Percentiles rank a stretch among this genome's conserved stretches.
Evolutionary conservation across 306 rosid species (phyloP).

Genomic region (Betula pendula): DNA sequence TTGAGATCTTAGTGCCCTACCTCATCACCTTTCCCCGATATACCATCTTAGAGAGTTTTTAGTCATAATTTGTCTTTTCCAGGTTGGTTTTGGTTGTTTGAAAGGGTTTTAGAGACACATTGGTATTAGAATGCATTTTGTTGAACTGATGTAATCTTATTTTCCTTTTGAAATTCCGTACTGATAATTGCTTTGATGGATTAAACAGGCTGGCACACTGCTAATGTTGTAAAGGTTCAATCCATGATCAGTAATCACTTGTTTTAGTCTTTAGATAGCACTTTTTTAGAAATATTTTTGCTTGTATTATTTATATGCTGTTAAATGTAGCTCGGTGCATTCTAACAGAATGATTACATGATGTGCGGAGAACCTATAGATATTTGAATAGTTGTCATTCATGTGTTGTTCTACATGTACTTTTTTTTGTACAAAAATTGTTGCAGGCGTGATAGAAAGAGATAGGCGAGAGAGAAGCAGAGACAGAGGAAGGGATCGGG

Average conservation of each 20-base stretch:
- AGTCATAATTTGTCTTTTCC: not conserved
- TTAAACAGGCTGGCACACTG: not conserved
- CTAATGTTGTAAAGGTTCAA: not conserved
- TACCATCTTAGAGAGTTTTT: not conserved
- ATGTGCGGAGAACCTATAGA: too few species aligned
- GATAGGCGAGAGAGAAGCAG: conserved; percentile 81
- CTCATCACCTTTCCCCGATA: too few species aligned
- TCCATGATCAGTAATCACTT: not conserved
- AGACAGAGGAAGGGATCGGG: conserved; percentile 75
- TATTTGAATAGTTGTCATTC: not conserved
- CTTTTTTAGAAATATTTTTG: not conserved
- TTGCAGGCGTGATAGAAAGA: conserved; percentile 70
- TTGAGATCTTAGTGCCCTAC: not conserved
- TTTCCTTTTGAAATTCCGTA: not conserved
- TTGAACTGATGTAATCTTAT: not conserved
- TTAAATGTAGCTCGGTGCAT: not conserved
- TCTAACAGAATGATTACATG: too few species aligned
- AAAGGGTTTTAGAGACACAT: not conserved
- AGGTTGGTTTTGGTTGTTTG: not conserved
- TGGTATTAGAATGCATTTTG: not conserved
- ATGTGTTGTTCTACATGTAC: conserved; percentile 2
- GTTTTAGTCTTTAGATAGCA: not conserved
- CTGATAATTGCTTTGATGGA: not conserved
- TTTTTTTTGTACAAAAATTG: conserved; percentile 3
- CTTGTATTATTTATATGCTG: not conserved